Evolutionary conservation across 1,284 basidiomycete species (phyloP), one percentile per base, ranked within the genome.

Genomic region (Mycena citricolor): DNA sequence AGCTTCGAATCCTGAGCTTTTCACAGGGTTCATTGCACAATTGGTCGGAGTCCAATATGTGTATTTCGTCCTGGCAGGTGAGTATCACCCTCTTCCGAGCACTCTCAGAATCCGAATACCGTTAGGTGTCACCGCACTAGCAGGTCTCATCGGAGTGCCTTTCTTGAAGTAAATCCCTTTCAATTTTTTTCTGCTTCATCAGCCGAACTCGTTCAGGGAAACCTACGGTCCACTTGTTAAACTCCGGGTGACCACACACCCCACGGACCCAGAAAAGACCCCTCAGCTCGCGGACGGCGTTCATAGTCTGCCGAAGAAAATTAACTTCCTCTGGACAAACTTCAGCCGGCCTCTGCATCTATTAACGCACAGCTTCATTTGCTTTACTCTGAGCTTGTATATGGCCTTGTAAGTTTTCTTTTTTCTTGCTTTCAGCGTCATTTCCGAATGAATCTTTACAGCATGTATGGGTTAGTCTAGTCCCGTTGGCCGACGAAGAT

Each of bases 191-290:
- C n/a, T 20, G 4, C 14, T n/a, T 22, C 3, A 26, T 26, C 10
- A 44, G 12, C 13, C n/a, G 16, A 11, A n/a, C 14, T 36, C 35
- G 13, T 19, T 5, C 25, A 52, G 50, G 17, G 76, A 78, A 58
- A 76, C 75, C 12, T 78, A 77, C 48, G 65, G 67, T 6, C 75
- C 75, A 1, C 60, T 74, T 7, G 62, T 78, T 32, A 67, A 69
- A 22, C 53, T 67, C 31, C 63, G 65, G 4, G 54, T 60, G 4
- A 64, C 62, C 5, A 54, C 58, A 30, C 52, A 50, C 26, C 32
- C 50, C 5, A 52, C 29, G 5, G 65, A 69, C 32, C 61, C 59
- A 1, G 68, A 69, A 42, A 60, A 64, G 44, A 60, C 57, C 7
- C 44, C 55, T 21, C 40, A 54, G 30, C 17, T 33, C 12, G 58